Evolutionary conservation across 257 asterid genomes (phyloP).

Genomic region (Gardenia jasminoides): DNA sequence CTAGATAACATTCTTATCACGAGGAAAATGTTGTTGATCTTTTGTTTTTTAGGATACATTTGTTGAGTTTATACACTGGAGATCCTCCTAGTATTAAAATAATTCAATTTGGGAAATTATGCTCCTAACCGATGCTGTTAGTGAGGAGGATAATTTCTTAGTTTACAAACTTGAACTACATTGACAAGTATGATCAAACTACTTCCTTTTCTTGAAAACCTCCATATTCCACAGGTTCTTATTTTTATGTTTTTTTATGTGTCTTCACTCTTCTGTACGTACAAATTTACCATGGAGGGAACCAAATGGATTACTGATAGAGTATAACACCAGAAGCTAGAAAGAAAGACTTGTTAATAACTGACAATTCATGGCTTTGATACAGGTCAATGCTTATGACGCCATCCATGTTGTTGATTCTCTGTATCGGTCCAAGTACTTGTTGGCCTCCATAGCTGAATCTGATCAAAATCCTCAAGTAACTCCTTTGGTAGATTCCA

Average conservation of each 20-base stretch:
- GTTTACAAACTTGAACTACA: too few relatives aligned
- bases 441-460: constrained; percentile 50
- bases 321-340: not conserved
- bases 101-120: not conserved
- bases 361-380: constrained; percentile 14
- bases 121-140: not conserved
- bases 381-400: constrained; percentile 80
- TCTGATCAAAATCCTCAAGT: constrained; percentile 27
- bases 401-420: constrained; percentile 70
- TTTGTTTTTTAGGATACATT: not conserved
- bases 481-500: constrained; percentile 27
- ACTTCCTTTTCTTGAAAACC: not conserved
- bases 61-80: not conserved
- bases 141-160: not conserved
- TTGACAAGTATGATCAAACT: not conserved
- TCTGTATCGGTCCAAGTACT: constrained; percentile 78
- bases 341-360: not conserved
- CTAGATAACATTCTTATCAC: not conserved
- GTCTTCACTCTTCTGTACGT: too few relatives aligned
- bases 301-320: not conserved
- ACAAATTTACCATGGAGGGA: too few relatives aligned
- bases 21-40: not conserved
- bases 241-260: too few relatives aligned
- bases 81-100: not conserved
- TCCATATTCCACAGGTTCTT: not conserved